These are phyloP conservation scores for Lodderomyces jiufengensis DNA, from an alignment of 1,139 yeast genomes.

Conservation along the genomic window DNA sequence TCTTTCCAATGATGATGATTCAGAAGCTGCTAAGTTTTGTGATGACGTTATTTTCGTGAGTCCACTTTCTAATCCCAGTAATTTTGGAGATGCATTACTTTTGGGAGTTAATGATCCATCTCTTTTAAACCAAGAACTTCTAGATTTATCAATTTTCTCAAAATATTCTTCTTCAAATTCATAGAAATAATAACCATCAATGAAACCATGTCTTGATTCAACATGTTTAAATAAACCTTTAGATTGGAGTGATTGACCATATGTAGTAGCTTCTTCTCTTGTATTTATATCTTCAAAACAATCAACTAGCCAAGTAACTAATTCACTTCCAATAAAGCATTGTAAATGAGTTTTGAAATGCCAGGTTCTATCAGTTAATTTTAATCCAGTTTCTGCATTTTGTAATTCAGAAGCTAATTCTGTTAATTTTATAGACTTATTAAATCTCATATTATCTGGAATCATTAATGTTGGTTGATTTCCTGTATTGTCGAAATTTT, in stretches of 20 bases:
- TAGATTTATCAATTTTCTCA: conserved; percentile 35
- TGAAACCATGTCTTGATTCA: conserved; percentile 73
- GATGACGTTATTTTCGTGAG: conserved; percentile 11
- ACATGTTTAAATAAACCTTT: conserved; percentile 75
- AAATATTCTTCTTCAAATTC: conserved; percentile 59
- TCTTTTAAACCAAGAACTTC: conserved; percentile 36
- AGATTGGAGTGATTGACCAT: conserved; percentile 74
- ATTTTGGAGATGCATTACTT: conserved; percentile 30
- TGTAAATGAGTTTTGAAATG: conserved; percentile 76
- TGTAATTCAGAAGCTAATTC: conserved; percentile 68
- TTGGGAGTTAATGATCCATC: conserved; percentile 17
- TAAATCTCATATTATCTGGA: conserved; percentile 30
- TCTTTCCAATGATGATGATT: conserved; percentile 30
- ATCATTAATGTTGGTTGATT: conserved; percentile 34
- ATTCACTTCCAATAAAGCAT: conserved; percentile 81
- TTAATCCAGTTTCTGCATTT: conserved; percentile 52
- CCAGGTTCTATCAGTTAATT: conserved; percentile 81
- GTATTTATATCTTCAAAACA: conserved; percentile 75
- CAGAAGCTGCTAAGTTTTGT: conserved; percentile 21
- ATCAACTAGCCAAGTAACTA: conserved; percentile 80
- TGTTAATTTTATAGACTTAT: conserved; percentile 32
- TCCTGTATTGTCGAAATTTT: conserved; percentile 34
- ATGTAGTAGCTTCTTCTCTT: conserved; percentile 77
- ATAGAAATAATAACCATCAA: conserved; percentile 93
- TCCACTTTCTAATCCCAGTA: conserved; percentile 12